These are phyloP conservation scores for Didymella arachidicola DNA, from an alignment of 2,329 filamentous ascomycete species.

Conservation along the genomic window DNA sequence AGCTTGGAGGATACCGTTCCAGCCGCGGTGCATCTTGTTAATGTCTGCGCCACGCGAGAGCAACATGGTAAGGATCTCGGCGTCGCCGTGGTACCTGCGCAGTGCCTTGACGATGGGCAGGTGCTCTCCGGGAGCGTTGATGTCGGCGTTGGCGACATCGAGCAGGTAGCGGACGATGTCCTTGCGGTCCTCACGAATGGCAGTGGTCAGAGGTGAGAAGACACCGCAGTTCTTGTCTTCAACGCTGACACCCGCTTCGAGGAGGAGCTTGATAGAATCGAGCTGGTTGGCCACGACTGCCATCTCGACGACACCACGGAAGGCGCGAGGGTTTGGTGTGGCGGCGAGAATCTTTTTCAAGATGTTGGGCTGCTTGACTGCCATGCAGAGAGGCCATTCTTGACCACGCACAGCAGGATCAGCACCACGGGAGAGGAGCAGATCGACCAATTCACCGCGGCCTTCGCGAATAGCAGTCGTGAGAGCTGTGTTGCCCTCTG, in stretches of 20 bases:
- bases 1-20: constrained; percentile 47
- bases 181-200: constrained; percentile 68
- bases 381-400: constrained; percentile 76
- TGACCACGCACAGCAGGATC: constrained; percentile 69
- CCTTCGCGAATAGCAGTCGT: constrained; percentile 72
- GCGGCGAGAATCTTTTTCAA: constrained; percentile 65
- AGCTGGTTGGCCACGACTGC: constrained; percentile 72
- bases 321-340: constrained; percentile 66
- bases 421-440: constrained; percentile 65
- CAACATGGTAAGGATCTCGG: constrained; percentile 68
- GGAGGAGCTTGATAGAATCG: constrained; percentile 70
- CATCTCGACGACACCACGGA: constrained; percentile 73
- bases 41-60: constrained; percentile 70
- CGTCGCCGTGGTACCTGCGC: constrained; percentile 66
- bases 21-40: constrained; percentile 61
- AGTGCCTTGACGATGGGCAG: constrained; percentile 75
- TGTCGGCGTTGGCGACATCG: constrained; percentile 67
- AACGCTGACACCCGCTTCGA: constrained; percentile 70
- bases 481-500: constrained; percentile 67
- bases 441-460: constrained; percentile 65
- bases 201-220: constrained; percentile 73
- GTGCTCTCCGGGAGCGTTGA: constrained; percentile 74
- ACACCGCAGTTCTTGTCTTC: constrained; percentile 77
- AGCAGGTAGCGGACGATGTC: constrained; percentile 69
- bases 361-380: constrained; percentile 67